Conservation (phyloP, 2,329 filamentous ascomycete species). For the Penicillium paneum region DNA sequence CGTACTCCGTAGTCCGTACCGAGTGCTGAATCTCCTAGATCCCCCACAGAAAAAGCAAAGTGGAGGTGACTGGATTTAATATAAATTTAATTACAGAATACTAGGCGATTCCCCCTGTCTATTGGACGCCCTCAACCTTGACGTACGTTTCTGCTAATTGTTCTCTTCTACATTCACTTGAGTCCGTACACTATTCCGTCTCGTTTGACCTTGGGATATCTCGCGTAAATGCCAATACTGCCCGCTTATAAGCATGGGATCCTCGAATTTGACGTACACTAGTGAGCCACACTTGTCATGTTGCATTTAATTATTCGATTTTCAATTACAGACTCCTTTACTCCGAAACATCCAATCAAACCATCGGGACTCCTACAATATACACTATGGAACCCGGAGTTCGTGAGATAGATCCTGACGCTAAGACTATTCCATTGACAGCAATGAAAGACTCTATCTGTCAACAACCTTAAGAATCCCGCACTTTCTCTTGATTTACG, state of each 20-base stretch:
- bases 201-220: not conserved
- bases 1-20: not conserved
- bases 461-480: slow-evolving; percentile 22
- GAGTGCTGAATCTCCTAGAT: not conserved
- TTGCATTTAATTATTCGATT: not conserved
- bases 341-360: not conserved
- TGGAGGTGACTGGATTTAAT: slow-evolving; percentile 12
- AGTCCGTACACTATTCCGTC: not conserved
- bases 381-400: slow-evolving; percentile 3
- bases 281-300: not conserved
- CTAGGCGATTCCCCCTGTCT: slow-evolving; percentile 7
- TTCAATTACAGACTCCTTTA: not conserved
- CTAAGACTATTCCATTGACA: not conserved
- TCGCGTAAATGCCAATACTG: not conserved
- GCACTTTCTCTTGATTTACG: slow-evolving; percentile 12
- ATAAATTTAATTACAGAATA: not conserved
- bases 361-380: not conserved
- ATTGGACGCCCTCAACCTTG: no score
- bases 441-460: not conserved
- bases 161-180: not conserved
- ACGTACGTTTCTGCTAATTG: not conserved
- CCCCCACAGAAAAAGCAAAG: slow-evolving; percentile 12
- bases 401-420: slow-evolving; percentile 11
- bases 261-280: slow-evolving; percentile 4
- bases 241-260: not conserved